These are phyloP conservation scores for Sporothrix luriei DNA, from an alignment of 2,329 filamentous ascomycete species.

Conservation along the genomic window DNA sequence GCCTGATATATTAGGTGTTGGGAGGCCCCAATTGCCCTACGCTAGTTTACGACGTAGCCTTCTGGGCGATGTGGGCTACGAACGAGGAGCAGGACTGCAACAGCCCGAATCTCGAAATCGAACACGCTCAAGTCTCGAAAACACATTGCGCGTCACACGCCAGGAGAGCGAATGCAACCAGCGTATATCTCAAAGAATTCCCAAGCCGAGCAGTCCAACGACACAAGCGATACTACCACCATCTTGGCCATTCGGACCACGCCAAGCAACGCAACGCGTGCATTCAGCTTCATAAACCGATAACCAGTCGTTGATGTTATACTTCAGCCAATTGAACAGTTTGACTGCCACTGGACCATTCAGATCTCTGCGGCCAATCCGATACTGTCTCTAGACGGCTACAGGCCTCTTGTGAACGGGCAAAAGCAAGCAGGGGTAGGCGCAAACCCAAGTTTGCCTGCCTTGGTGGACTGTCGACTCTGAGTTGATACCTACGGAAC, in stretches of 20 bases:
- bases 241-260: neutral
- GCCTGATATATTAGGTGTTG: slow-evolving; percentile 13
- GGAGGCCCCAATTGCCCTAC: neutral
- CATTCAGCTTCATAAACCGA: neutral
- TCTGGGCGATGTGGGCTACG: slow-evolving; percentile 3
- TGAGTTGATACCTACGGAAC: neutral
- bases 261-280: neutral
- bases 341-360: neutral
- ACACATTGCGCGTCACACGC: slow-evolving; percentile 12
- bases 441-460: neutral
- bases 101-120: neutral
- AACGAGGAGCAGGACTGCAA: neutral
- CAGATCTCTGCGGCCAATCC: neutral
- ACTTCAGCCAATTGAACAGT: neutral
- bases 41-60: neutral
- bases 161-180: neutral
- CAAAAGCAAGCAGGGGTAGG: no score
- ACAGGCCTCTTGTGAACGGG: no score
- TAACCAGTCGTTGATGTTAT: neutral
- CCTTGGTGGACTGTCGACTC: neutral
- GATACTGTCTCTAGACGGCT: neutral
- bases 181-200: neutral
- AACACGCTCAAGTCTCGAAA: slow-evolving; percentile 1
- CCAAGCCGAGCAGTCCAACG: neutral
- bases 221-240: neutral